These are phyloP conservation scores for Trapa incisa DNA, from an alignment of 345 rosid genomes.

Conservation along the genomic window DNA sequence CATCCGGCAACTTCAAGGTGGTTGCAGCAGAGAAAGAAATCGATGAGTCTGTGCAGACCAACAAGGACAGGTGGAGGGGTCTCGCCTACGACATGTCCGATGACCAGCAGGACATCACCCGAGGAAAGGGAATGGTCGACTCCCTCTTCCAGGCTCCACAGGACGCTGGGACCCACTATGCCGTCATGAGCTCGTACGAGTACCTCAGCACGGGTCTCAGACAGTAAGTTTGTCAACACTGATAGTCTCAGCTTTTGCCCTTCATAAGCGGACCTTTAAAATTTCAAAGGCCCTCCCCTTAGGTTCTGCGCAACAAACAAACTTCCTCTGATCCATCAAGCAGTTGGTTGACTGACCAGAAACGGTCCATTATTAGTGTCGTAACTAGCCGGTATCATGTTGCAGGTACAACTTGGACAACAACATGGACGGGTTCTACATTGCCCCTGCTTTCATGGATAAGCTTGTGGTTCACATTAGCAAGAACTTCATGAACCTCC, in stretches of 20 bases:
- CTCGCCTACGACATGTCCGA: constrained; percentile 15
- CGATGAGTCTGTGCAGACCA: constrained; percentile 12
- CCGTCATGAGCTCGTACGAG: constrained; percentile 16
- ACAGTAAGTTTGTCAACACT: constrained; percentile 8
- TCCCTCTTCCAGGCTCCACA: constrained; percentile 18
- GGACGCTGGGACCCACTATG: constrained; percentile 13
- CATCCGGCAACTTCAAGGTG: constrained; percentile 15
- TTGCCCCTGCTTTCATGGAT: constrained; percentile 22
- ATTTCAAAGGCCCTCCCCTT: no score
- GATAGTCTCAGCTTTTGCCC: neutral
- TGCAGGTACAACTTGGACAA: constrained; percentile 18
- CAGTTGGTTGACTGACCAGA: neutral
- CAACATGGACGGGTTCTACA: constrained; percentile 21
- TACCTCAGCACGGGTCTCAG: constrained; percentile 16
- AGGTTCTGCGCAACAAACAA: neutral
- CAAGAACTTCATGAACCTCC: constrained; percentile 20
- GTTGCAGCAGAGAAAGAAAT: constrained; percentile 7
- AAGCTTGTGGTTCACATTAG: constrained; percentile 22
- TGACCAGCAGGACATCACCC: constrained; percentile 21
- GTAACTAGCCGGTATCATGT: neutral
- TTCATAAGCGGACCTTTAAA: neutral
- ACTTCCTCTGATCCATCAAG: neutral
- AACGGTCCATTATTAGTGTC: neutral
- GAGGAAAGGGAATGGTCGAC: constrained; percentile 21
- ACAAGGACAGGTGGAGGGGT: constrained; percentile 14